Evolutionary conservation across 768 basidiomycete species (phyloP).

Genomic region (Leccinum broughii): DNA sequence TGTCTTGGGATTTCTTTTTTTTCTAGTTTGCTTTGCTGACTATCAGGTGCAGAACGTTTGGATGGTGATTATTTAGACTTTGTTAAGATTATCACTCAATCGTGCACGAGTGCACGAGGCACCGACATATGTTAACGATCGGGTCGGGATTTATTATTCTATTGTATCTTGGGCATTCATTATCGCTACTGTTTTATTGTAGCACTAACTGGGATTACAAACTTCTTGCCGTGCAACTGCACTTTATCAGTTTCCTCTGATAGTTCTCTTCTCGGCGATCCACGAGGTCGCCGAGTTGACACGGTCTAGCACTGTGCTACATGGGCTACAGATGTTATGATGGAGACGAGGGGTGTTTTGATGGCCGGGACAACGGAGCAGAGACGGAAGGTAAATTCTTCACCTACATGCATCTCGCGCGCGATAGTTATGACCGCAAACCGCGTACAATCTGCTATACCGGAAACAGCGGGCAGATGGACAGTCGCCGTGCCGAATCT

Average conservation of each 20-base stretch:
- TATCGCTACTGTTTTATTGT: neutral
- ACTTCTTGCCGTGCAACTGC: neutral
- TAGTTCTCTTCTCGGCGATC: neutral
- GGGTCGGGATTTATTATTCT: neutral
- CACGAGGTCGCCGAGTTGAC: neutral
- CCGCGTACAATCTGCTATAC: too few species aligned
- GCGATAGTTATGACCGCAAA: too few species aligned
- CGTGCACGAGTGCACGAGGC: neutral
- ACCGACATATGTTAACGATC: neutral
- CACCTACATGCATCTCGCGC: neutral
- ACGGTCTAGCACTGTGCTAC: neutral
- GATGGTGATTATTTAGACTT: constrained; percentile 23
- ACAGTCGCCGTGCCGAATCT: too few species aligned
- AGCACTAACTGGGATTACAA: neutral
- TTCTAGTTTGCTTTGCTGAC: constrained; percentile 11
- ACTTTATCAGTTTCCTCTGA: neutral
- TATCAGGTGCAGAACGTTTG: constrained; percentile 24
- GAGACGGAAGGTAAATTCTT: neutral
- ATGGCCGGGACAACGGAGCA: neutral
- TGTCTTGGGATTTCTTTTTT: neutral
- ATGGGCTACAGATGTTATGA: too few species aligned
- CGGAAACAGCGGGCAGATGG: too few species aligned
- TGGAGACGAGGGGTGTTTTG: neutral
- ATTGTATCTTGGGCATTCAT: neutral
- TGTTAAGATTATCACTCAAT: neutral